These are phyloP conservation scores for Colletotrichum acutatum DNA, from an alignment of 2,329 filamentous ascomycete species.

Conservation along the genomic window DNA sequence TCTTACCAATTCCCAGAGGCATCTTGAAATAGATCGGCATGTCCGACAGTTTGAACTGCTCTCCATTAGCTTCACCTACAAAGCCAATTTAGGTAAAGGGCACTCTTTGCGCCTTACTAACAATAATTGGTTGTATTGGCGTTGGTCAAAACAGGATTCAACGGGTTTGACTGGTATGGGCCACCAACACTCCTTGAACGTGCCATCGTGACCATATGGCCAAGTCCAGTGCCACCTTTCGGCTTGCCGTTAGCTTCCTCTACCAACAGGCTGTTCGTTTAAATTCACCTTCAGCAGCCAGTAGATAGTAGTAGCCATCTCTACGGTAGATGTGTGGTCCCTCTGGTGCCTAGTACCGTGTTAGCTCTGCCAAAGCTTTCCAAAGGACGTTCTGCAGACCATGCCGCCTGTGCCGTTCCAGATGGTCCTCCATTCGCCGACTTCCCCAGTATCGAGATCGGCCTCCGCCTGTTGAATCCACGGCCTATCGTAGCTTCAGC, in stretches of 20 bases:
- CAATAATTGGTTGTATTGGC: constrained; percentile 54
- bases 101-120: not conserved
- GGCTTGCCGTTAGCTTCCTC: not conserved
- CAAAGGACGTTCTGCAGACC: not conserved
- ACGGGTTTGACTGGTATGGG: constrained; percentile 54
- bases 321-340: constrained; percentile 65
- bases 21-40: constrained; percentile 68
- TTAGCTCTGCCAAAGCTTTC: not conserved
- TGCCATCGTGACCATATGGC: constrained; percentile 61
- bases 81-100: not conserved
- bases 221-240: constrained; percentile 56
- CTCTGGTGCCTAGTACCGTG: constrained; percentile 44
- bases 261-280: not conserved
- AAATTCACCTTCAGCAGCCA: constrained; percentile 58
- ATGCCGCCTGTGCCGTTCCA: constrained; percentile 23
- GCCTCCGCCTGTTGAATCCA: constrained; percentile 57
- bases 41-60: constrained; percentile 62
- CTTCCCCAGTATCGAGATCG: constrained; percentile 40
- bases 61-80: not conserved
- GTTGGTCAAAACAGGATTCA: constrained; percentile 59
- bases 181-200: constrained; percentile 54
- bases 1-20: constrained; percentile 45
- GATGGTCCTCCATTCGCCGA: constrained; percentile 13
- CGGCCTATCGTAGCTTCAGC: constrained; percentile 49
- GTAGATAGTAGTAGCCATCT: constrained; percentile 63